Evolutionary conservation across 306 rosid genomes (phyloP), one percentile per base, ranked within the genome.

Genomic region (Ammopiptanthus mongolicus): DNA sequence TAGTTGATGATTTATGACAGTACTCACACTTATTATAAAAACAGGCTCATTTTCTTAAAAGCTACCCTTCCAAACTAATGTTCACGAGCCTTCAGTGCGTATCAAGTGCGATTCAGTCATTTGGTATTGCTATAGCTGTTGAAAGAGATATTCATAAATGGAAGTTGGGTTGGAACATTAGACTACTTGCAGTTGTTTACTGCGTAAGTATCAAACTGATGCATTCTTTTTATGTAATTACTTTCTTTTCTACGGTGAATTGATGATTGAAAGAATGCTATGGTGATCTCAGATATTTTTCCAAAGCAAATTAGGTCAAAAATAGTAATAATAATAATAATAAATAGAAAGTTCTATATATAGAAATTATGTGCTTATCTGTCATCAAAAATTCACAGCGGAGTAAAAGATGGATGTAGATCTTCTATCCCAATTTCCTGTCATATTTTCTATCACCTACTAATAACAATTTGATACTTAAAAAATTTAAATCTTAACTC

Each of bases 161-260:
- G 91, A 88, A 84, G 77, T 74, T 86, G 62, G 87, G 87, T 5
- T 88, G 87, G 87, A 67, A 88, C 59, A 60, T 72, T 74, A 74
- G 81, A 47, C 61, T 88, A 1, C 64, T 86, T 47, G 78, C 86
- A 14, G 76, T 83, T 12, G 36, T 74, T 23, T 87, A 84, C 51
- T 64, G 78, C 56, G 91, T 87, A 87, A 85, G 84, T 77, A 37
- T 46, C 19, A 6, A 72, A 71, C 0, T 47, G 29, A n/a, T 44
- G 37, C 55, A 22, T 12, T 52, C 34, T 4, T 8, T 25, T 51
- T 69, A 69, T 33, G 52, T 28, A 19, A 70, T 41, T 41, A 41
- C 14, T 9, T 18, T 69, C 12, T 51, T 51, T 47, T 46, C 15
- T 47, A 25, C n/a, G 22, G 21, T 73, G 25, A 10, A 17, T 42